Conservation (phyloP, 345 rosid species). For the Sonneratia alba region DNA sequence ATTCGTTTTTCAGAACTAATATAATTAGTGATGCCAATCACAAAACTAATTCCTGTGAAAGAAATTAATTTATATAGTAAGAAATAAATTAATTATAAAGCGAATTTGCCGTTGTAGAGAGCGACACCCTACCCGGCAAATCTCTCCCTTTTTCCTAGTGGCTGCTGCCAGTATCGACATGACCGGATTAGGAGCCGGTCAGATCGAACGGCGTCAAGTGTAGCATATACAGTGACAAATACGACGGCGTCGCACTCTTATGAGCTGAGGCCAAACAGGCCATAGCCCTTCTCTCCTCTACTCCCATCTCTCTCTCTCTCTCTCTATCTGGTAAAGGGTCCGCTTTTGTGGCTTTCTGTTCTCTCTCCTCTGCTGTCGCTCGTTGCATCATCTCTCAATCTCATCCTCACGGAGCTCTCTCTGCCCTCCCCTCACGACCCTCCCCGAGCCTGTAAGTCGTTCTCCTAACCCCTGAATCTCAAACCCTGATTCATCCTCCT, state of each 20-base stretch:
- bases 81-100: not conserved
- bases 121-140: not conserved
- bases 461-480: conserved; percentile 4
- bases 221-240: not conserved
- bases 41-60: no score
- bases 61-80: no score
- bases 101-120: not conserved
- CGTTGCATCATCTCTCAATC: conserved; percentile 17
- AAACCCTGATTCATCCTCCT: conserved; percentile 16
- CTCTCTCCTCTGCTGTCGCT: conserved; percentile 1
- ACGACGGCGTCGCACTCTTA: conserved; percentile 1
- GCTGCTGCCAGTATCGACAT: not conserved
- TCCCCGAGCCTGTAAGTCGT: conserved; percentile 26
- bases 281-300: conserved; percentile 9
- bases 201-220: not conserved
- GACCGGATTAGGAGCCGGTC: not conserved
- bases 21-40: no score
- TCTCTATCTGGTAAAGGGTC: conserved; percentile 13
- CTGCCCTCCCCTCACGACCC: conserved; percentile 6
- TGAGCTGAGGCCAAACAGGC: no score
- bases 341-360: conserved; percentile 13
- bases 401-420: conserved; percentile 29
- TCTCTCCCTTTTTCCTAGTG: not conserved
- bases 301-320: not conserved
- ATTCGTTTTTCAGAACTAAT: no score